phyloP scores from a whole-genome alignment of 2,329 filamentous ascomycete genomes.

The Scedosporium aurantiacum region DNA sequence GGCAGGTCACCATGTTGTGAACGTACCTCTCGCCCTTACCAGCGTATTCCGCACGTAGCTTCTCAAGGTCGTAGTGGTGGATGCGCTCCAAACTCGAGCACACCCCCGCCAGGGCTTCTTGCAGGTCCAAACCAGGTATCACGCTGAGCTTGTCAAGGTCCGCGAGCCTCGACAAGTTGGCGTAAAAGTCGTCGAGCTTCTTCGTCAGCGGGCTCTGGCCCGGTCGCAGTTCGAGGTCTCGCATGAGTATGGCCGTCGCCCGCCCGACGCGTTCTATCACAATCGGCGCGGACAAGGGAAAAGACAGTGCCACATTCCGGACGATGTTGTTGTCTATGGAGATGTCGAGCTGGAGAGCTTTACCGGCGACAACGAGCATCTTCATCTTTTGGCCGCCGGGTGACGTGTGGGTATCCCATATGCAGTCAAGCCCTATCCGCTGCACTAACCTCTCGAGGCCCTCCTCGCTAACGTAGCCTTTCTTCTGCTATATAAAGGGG shows the following conservation, averaged over 20 bases:
- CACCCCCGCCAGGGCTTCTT: constrained; percentile 64
- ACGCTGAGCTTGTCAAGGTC: constrained; percentile 61
- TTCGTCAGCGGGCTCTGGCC: constrained; percentile 58
- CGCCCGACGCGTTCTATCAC: constrained; percentile 49
- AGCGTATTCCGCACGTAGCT: constrained; percentile 37
- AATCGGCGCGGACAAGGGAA: constrained; percentile 46
- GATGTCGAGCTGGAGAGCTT: constrained; percentile 50
- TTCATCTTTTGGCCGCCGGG: constrained; percentile 36
- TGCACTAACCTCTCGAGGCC: constrained; percentile 62
- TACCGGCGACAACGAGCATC: constrained; percentile 51
- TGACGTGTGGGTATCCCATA: constrained; percentile 44
- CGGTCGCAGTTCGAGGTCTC: constrained; percentile 49
- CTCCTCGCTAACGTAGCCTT: constrained; percentile 60
- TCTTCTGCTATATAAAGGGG: constrained; percentile 23
- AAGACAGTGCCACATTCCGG: constrained; percentile 49
- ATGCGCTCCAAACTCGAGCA: constrained; percentile 59
- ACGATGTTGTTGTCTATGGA: constrained; percentile 51
- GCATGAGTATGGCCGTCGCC: constrained; percentile 54
- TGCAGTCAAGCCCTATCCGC: constrained; percentile 52
- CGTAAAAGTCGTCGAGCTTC: constrained; percentile 57
- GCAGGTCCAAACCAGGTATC: constrained; percentile 58
- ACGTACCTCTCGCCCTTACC: constrained; percentile 37
- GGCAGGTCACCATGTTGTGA: constrained; percentile 52
- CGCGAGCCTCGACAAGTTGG: constrained; percentile 60
- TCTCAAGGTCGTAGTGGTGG: constrained; percentile 59